Evolutionary conservation across 352 stramenopile species (phyloP), one percentile per base, ranked within the genome.

Genomic region (Globisporangium ultimum): DNA sequence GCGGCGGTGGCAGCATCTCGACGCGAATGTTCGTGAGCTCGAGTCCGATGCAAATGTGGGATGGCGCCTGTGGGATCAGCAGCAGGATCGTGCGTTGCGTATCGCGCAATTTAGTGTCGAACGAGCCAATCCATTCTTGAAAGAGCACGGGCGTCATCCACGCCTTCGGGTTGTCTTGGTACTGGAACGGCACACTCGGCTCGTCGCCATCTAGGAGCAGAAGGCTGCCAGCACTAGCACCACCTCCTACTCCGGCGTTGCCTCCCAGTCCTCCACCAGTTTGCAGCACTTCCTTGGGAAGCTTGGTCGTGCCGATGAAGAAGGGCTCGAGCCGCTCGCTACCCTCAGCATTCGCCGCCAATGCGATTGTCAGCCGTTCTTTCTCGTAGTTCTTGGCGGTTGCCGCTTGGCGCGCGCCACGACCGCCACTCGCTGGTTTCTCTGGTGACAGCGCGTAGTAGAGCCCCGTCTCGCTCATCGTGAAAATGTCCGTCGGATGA

Each of bases 71-170:
- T 49, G 61, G 65, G 15, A 74, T 58, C 6, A 87, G 67, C 55
- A 87, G 53, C 34, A 87, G 41, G 22, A 84, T 67, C 13, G 58
- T 69, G 38, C 76, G 70, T 18, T 72, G 63, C 41, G 72, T 61
- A 52, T 84, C 73, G 12, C 71, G 64, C 72, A 87, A 76, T 9
- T 65, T 60, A 28, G 74, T 78, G 62, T 87, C 76, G 2, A 87
- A 49, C 20, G 73, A 59, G 7, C 66, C 67, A 20, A 87, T 55
- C 60, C 71, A 87, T 54, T 84, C 71, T 61, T 84, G 74, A 63
- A 87, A 87, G 57, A 84, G 69, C 40, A 84, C 72, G 32, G 73
- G 72, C 17, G 76, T 87, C 65, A 87, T 76, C 74, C 76, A 84
- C 58, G 71, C 73, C 21, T 67, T 61, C 38, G 58, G 65, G 64